A percentile compares a stretch with the other conserved stretches of the same genome.
Conservation (phyloP, 2,329 filamentous ascomycete genomes). For the Cephalotrichum gorgonifer region DNA sequence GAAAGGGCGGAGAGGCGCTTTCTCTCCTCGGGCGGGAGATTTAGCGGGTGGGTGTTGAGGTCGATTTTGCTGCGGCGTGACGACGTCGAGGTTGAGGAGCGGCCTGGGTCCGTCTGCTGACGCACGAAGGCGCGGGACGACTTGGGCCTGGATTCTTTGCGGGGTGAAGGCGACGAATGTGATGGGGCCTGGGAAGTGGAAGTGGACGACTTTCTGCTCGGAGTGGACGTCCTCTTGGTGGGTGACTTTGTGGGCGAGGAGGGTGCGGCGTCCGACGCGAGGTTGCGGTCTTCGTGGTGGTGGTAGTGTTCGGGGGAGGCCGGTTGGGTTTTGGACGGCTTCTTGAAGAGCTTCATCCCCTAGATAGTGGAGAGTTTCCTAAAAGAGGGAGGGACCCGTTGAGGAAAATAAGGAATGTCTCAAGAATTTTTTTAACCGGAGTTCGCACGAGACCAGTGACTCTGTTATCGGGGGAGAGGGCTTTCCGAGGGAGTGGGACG, state of each 20-base stretch:
- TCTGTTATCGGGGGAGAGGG: constrained; percentile 6
- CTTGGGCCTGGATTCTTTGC: constrained; percentile 24
- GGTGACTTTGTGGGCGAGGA: constrained; percentile 5
- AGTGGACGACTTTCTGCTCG: constrained; percentile 23
- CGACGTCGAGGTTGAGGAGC: constrained; percentile 28
- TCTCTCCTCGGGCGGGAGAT: constrained; percentile 81
- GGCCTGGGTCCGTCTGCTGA: constrained; percentile 35
- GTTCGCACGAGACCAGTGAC: not conserved
- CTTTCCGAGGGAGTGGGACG: not conserved
- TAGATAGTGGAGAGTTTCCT: not conserved
- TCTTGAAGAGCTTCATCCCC: constrained; percentile 6
- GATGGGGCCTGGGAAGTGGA: too few species aligned
- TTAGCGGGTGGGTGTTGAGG: constrained; percentile 73
- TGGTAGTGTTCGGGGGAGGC: not conserved
- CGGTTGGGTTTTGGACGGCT: constrained; percentile 4
- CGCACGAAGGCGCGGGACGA: constrained; percentile 34
- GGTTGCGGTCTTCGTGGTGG: not conserved
- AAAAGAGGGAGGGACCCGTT: not conserved
- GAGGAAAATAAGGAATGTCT: not conserved
- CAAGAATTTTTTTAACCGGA: not conserved
- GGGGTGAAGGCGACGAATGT: constrained; percentile 6
- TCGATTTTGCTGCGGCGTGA: constrained; percentile 46
- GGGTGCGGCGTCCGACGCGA: not conserved
- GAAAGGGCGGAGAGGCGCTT: constrained; percentile 63
- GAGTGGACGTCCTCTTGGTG: constrained; percentile 14